Percentiles rank a stretch among this genome's conserved stretches.
These are phyloP conservation scores for Cladorrhinum sp. DNA, from an alignment of 2,329 filamentous ascomycete species.

Conservation along the genomic window DNA sequence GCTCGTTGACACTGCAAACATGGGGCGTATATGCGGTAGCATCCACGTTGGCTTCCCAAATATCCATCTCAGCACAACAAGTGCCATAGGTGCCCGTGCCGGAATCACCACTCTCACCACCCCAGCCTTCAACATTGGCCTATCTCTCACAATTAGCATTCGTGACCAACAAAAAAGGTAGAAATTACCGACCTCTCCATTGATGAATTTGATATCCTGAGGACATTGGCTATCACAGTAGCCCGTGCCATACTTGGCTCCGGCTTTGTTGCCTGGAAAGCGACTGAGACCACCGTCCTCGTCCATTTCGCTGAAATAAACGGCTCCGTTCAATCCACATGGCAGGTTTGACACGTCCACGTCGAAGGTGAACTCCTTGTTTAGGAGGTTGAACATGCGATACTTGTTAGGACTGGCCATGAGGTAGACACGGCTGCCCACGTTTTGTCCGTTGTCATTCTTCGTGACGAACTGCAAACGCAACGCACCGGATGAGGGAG, in stretches of 20 bases:
- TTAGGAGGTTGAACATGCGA: conserved; percentile 55
- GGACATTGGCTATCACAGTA: conserved; percentile 53
- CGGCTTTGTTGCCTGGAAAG: conserved; percentile 45
- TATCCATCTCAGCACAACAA: conserved; percentile 59
- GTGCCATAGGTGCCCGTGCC: conserved; percentile 50
- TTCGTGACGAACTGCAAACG: conserved; percentile 52
- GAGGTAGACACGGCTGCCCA: conserved; percentile 53
- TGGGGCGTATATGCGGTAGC: conserved; percentile 58
- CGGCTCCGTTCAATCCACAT: conserved; percentile 62
- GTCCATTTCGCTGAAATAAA: conserved; percentile 57
- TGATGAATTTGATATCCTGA: conserved; percentile 51
- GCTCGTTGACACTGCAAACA: conserved; percentile 47
- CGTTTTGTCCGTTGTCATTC: conserved; percentile 38
- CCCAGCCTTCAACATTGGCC: conserved; percentile 49
- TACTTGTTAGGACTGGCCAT: conserved; percentile 55
- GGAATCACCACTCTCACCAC: conserved; percentile 49
- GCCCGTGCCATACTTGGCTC: conserved; percentile 56
- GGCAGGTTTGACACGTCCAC: conserved; percentile 60
- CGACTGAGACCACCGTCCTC: conserved; percentile 50
- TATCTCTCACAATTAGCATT: conserved; percentile 9
- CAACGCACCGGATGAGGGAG: conserved; percentile 42
- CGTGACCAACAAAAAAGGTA: background rate
- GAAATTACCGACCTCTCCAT: conserved; percentile 39
- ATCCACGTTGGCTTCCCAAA: conserved; percentile 62
- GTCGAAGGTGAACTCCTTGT: conserved; percentile 62